These are phyloP conservation scores for Rutstroemia sydowiana DNA, from an alignment of 2,329 filamentous ascomycete species.

Conservation along the genomic window DNA sequence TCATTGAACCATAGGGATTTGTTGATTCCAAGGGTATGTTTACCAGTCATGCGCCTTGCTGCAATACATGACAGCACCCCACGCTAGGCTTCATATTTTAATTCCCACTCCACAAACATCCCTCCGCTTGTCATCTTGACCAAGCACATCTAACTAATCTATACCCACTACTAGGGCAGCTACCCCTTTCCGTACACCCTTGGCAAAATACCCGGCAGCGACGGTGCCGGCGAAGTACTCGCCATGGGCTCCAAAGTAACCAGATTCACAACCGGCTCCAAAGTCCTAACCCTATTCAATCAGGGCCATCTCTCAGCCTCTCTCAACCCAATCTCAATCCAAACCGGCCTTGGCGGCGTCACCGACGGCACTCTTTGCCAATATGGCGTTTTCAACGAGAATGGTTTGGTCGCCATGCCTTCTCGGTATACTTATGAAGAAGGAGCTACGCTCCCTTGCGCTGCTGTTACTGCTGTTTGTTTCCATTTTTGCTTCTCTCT, in stretches of 20 bases:
- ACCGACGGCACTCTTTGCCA: constrained; percentile 42
- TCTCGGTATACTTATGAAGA: constrained; percentile 39
- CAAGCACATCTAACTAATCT: neutral
- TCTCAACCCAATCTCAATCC: constrained; percentile 19
- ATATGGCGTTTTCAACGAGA: constrained; percentile 41
- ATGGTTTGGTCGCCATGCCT: constrained; percentile 56
- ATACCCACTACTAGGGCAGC: constrained; percentile 9
- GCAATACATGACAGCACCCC: neutral
- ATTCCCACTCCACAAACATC: too few species aligned
- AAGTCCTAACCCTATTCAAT: constrained; percentile 51
- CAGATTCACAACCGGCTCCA: constrained; percentile 50
- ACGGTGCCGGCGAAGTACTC: constrained; percentile 40
- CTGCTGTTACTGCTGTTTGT: constrained; percentile 40
- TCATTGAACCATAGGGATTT: constrained; percentile 36
- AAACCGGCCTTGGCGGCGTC: constrained; percentile 49
- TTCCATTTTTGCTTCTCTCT: neutral
- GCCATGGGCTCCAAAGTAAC: constrained; percentile 48
- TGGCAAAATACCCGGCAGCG: constrained; percentile 31
- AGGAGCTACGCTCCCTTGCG: constrained; percentile 43
- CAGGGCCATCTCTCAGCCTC: constrained; percentile 34
- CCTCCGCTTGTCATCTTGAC: neutral
- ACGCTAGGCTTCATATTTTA: too few species aligned
- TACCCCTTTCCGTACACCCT: constrained; percentile 24
- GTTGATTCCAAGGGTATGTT: constrained; percentile 29
- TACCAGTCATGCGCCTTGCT: neutral